Evolutionary conservation across 2,329 filamentous ascomycete species (phyloP).

Genomic region (Lachnellula cervina): DNA sequence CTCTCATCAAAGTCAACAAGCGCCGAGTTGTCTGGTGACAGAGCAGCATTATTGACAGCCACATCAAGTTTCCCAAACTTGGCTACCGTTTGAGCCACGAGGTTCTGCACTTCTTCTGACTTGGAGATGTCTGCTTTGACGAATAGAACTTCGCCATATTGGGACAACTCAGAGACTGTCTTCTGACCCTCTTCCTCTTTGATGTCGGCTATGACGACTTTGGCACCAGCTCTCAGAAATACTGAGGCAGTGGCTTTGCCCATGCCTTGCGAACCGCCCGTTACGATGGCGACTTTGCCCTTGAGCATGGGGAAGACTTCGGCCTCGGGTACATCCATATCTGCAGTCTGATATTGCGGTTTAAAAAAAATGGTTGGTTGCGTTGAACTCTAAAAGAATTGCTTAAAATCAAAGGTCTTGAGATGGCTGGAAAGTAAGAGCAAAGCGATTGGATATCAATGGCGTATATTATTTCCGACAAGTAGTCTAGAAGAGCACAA

Average conservation of each 20-base stretch:
- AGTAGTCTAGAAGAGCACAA: no score
- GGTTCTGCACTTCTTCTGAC: conserved; percentile 44
- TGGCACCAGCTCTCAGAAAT: conserved; percentile 35
- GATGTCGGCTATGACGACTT: conserved; percentile 38
- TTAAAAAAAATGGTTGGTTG: neutral
- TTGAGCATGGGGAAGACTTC: conserved; percentile 5
- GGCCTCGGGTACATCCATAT: conserved; percentile 6
- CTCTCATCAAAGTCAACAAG: conserved; percentile 21
- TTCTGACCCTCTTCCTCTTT: conserved; percentile 28
- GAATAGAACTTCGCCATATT: conserved; percentile 27
- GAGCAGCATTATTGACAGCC: conserved; percentile 47
- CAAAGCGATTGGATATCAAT: neutral
- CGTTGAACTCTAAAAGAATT: neutral
- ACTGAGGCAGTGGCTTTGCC: conserved; percentile 36
- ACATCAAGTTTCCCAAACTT: conserved; percentile 49
- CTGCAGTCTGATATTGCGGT: neutral
- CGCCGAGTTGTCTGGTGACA: conserved; percentile 7
- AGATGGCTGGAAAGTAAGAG: neutral
- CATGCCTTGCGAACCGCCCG: conserved; percentile 31
- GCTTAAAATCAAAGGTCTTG: neutral
- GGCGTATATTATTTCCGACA: neutral
- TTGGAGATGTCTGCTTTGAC: conserved; percentile 45
- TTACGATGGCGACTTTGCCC: conserved; percentile 17
- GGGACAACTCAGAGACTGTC: conserved; percentile 29
- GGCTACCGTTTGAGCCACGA: conserved; percentile 41